phyloP scores from a whole-genome alignment of 495 filamentous ascomycete genomes.

The Penicillium paxilli region DNA sequence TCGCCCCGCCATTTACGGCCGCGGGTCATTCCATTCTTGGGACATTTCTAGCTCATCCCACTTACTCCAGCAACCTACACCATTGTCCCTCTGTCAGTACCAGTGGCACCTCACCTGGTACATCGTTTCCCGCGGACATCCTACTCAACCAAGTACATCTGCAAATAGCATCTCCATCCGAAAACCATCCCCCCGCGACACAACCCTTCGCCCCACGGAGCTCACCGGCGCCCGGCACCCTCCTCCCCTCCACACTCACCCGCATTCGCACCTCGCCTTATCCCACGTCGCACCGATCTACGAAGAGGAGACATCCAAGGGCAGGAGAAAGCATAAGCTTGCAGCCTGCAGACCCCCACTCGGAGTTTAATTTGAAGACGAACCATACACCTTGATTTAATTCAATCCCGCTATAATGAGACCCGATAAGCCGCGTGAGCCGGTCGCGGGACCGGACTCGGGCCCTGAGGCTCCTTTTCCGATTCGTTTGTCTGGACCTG shows the following conservation, averaged over 20 bases:
- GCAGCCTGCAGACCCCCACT: no score
- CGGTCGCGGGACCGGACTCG: constrained; percentile 63
- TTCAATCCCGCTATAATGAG: constrained; percentile 26
- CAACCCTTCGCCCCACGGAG: neutral
- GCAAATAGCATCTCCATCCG: neutral
- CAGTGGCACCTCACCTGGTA: neutral
- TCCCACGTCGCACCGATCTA: neutral
- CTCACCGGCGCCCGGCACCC: constrained; percentile 3
- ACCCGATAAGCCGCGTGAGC: constrained; percentile 52
- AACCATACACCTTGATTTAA: neutral
- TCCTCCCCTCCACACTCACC: constrained; percentile 4
- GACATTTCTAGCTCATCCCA: no score
- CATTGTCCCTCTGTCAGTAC: no score
- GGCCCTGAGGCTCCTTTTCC: constrained; percentile 81
- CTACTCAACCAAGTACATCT: neutral
- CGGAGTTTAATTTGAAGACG: no score
- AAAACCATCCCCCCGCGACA: neutral
- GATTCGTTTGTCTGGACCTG: constrained; percentile 73
- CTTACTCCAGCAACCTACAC: no score
- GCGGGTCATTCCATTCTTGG: no score
- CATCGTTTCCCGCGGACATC: neutral
- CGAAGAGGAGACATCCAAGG: neutral
- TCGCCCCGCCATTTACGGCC: neutral
- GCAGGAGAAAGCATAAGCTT: no score
- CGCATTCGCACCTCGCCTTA: neutral